Conservation (phyloP, 108 stramenopile genomes). For the Nitzschia inconspicua region DNA sequence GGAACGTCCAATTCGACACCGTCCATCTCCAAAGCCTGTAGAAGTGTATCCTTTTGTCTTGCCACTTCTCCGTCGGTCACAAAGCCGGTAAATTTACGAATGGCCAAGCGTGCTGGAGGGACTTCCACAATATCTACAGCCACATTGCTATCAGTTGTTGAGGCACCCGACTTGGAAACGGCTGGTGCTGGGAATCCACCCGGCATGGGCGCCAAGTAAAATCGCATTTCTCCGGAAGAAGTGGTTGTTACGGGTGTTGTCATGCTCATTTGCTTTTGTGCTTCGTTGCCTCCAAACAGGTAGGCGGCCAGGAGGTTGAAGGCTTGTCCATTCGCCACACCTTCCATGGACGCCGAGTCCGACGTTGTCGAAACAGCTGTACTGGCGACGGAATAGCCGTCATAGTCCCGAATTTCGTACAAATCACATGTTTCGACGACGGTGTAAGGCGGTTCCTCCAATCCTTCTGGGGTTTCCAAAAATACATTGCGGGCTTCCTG, state of each 20-base stretch:
- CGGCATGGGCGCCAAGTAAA: slow-evolving; percentile 48
- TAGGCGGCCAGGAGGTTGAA: slow-evolving; percentile 92
- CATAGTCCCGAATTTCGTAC: slow-evolving; percentile 87
- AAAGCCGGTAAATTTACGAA: slow-evolving; percentile 83
- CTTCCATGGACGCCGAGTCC: slow-evolving; percentile 32
- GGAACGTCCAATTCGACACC: slow-evolving; percentile 80
- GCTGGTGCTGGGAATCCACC: slow-evolving; percentile 41
- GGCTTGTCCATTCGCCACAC: slow-evolving; percentile 46
- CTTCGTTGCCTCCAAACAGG: slow-evolving; percentile 87
- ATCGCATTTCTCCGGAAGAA: slow-evolving; percentile 80
- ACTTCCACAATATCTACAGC: slow-evolving; percentile 61
- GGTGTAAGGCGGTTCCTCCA: slow-evolving; percentile 68
- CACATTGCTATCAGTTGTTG: background rate
- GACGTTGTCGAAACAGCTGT: slow-evolving; percentile 55
- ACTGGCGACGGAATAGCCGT: slow-evolving; percentile 69
- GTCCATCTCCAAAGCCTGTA: slow-evolving; percentile 67
- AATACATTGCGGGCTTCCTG: slow-evolving; percentile 74
- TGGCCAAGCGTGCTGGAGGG: slow-evolving; percentile 68
- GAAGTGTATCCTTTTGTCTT: slow-evolving; percentile 83
- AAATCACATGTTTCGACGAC: slow-evolving; percentile 50
- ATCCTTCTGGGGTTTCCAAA: slow-evolving; percentile 78
- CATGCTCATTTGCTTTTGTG: slow-evolving; percentile 84
- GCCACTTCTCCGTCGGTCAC: slow-evolving; percentile 87
- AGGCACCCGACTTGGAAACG: slow-evolving; percentile 34
- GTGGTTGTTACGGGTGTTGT: slow-evolving; percentile 91